Conservation (phyloP, 2,329 filamentous ascomycete genomes). For the Calcarisporium arbuscula region DNA sequence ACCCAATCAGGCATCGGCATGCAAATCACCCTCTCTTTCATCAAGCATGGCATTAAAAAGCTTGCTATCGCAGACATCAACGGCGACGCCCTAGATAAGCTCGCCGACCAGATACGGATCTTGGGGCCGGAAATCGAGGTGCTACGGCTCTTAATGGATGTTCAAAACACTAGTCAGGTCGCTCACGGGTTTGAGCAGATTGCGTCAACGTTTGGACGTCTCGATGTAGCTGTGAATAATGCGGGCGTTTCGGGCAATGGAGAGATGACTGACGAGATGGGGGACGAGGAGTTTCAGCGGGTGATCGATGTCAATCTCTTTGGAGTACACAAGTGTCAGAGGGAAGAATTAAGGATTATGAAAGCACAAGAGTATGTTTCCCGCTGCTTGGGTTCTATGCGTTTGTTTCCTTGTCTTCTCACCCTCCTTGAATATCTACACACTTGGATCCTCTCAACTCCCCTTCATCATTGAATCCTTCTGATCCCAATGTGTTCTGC, state of each 20-base stretch:
- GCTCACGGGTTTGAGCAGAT: too few relatives aligned
- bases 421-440: not conserved
- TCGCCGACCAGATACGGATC: conserved; percentile 25
- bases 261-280: conserved; percentile 37
- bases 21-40: conserved; percentile 37
- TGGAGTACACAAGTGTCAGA: conserved; percentile 52
- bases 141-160: conserved; percentile 36
- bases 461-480: too few relatives aligned
- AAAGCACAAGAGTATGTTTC: conserved; percentile 36
- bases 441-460: too few relatives aligned
- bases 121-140: conserved; percentile 34
- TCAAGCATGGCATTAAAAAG: conserved; percentile 38
- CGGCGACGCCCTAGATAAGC: conserved; percentile 20
- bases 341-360: conserved; percentile 46
- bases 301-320: conserved; percentile 47
- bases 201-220: conserved; percentile 47
- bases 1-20: conserved; percentile 34
- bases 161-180: conserved; percentile 35
- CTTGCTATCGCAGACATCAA: conserved; percentile 43
- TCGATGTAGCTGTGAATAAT: conserved; percentile 51
- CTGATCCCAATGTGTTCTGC: too few relatives aligned
- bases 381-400: conserved; percentile 5
- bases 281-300: conserved; percentile 40
- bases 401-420: too few relatives aligned
- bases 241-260: conserved; percentile 42